Conservation (phyloP, 805 yeast genomes). For the Zygosaccharomyces rouxii region DNA sequence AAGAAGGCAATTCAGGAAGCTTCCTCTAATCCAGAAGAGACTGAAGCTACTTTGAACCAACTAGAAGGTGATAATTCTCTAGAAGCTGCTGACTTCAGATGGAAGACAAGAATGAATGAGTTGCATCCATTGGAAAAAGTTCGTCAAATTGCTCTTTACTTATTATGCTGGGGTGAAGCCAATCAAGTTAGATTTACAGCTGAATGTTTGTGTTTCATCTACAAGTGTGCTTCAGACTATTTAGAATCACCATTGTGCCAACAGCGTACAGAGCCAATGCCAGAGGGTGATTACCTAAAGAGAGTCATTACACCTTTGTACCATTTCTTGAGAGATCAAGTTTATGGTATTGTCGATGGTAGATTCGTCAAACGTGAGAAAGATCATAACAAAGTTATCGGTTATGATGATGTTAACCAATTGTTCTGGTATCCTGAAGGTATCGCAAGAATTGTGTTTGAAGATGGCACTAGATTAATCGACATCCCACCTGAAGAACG, state of each 20-base stretch:
- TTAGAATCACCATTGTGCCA: conserved; percentile 85
- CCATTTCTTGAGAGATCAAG: conserved; percentile 73
- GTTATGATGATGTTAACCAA: conserved; percentile 98
- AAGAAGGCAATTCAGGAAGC: conserved; percentile 66
- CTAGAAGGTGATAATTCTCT: conserved; percentile 80
- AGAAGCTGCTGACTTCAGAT: conserved; percentile 75
- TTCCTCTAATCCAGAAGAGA: conserved; percentile 54
- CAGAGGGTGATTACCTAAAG: conserved; percentile 86
- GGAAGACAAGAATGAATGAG: conserved; percentile 77
- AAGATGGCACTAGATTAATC: conserved; percentile 87
- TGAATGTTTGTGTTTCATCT: conserved; percentile 88
- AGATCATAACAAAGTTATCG: conserved; percentile 75
- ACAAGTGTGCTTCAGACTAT: conserved; percentile 92
- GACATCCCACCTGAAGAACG: conserved; percentile 90
- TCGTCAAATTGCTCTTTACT: conserved; percentile 70
- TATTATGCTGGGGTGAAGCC: conserved; percentile 85
- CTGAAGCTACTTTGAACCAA: conserved; percentile 55
- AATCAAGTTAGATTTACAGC: conserved; percentile 91
- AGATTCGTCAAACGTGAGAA: conserved; percentile 79
- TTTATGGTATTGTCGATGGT: conserved; percentile 75
- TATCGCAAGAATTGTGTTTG: conserved; percentile 83
- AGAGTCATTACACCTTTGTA: conserved; percentile 90
- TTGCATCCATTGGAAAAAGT: conserved; percentile 74
- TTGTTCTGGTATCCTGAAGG: conserved; percentile 99
- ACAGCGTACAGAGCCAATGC: conserved; percentile 76